Conservation (phyloP, 495 filamentous ascomycete genomes). For the Lasiosphaeris hirsuta region DNA sequence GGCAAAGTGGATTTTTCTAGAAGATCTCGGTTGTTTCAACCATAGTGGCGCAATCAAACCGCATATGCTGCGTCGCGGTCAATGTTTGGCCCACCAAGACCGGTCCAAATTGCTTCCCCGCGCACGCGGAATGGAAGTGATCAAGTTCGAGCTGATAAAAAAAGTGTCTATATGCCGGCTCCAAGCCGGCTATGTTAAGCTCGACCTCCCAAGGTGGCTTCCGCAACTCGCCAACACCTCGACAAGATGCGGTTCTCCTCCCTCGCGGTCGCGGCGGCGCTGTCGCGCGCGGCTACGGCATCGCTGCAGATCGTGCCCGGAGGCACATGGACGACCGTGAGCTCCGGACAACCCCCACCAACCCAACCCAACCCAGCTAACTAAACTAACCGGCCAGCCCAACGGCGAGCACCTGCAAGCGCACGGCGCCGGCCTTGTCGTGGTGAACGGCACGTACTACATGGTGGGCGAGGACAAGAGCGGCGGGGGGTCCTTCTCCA, state of each 20-base stretch:
- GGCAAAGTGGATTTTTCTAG: no score
- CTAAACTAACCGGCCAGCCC: constrained; percentile 30
- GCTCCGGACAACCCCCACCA: no score
- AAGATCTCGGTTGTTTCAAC: not conserved
- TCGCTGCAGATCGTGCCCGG: constrained; percentile 47
- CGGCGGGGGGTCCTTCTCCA: constrained; percentile 54
- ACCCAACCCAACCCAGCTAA: not conserved
- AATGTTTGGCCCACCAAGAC: not conserved
- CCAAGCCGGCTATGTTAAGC: not conserved
- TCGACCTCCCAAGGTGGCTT: not conserved
- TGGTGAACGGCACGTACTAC: constrained; percentile 56
- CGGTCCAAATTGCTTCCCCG: constrained; percentile 1
- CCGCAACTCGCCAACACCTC: not conserved
- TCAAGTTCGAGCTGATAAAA: not conserved
- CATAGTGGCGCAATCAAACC: constrained; percentile 1
- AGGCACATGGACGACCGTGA: constrained; percentile 47
- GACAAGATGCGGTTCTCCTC: constrained; percentile 16
- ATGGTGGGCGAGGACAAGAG: constrained; percentile 66
- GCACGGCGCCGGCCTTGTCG: constrained; percentile 53
- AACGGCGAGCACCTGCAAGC: constrained; percentile 61
- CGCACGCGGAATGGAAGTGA: not conserved
- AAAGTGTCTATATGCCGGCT: not conserved
- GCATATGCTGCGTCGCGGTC: not conserved
- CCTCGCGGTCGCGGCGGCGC: constrained; percentile 17
- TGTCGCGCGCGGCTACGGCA: constrained; percentile 25